Evolutionary conservation across 2,329 filamentous ascomycete species (phyloP).

Genomic region (Clonostachys solani): DNA sequence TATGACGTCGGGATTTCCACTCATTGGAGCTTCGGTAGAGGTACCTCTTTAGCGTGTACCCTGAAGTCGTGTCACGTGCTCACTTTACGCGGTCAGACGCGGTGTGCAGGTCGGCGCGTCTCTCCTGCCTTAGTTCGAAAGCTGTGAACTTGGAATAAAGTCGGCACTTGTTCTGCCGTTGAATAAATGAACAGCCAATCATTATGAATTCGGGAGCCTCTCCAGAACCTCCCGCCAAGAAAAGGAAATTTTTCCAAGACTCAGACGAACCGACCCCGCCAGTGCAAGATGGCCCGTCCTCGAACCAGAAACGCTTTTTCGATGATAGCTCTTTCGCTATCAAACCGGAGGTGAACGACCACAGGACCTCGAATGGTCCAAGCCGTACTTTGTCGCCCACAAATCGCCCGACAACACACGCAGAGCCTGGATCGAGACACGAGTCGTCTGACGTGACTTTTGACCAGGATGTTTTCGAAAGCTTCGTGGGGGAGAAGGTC

Average conservation of each 20-base stretch:
- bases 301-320: conserved; percentile 14
- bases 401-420: not conserved
- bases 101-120: conserved; percentile 26
- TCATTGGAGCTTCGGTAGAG: too few species aligned
- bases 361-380: too few species aligned
- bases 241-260: conserved; percentile 30
- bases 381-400: too few species aligned
- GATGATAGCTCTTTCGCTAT: conserved; percentile 6
- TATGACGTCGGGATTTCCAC: conserved; percentile 2
- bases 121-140: conserved; percentile 10
- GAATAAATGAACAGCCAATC: not conserved
- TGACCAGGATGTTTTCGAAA: conserved; percentile 53
- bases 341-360: too few species aligned
- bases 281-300: conserved; percentile 10
- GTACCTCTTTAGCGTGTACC: too few species aligned
- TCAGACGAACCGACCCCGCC: conserved; percentile 12
- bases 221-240: conserved; percentile 40
- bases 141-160: too few species aligned
- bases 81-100: conserved; percentile 28
- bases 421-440: conserved; percentile 8
- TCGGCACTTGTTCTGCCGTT: too few species aligned
- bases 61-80: conserved; percentile 27
- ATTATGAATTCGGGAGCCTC: conserved; percentile 33
- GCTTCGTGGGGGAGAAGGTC: conserved; percentile 55
- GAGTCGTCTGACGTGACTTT: conserved; percentile 34